Conservation (phyloP, 116 monocot genomes). For the Posidonia oceanica region DNA sequence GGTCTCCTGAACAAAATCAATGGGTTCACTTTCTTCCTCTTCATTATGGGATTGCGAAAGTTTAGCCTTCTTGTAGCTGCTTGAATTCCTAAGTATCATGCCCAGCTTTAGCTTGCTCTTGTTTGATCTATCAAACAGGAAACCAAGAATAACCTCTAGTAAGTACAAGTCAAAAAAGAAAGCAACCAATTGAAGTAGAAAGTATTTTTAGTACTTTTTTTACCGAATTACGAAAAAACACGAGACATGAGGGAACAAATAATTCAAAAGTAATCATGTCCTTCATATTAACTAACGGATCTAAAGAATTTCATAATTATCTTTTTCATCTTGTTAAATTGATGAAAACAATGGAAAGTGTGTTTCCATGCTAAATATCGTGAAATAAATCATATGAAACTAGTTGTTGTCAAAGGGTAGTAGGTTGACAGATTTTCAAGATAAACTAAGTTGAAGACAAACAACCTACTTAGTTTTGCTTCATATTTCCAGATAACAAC, state of each 20-base stretch:
- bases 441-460: not conserved
- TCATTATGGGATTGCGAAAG: constrained; percentile 39
- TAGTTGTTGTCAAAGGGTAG: not conserved
- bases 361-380: not conserved
- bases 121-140: not conserved
- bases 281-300: too few species aligned
- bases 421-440: not conserved
- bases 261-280: not conserved
- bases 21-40: constrained; percentile 30
- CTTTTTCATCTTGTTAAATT: not conserved
- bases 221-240: too few species aligned
- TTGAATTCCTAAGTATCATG: constrained; percentile 38
- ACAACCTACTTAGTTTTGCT: constrained; percentile 1
- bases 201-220: too few species aligned
- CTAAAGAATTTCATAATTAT: not conserved
- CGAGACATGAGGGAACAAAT: not conserved
- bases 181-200: not conserved
- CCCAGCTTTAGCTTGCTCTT: constrained; percentile 15
- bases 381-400: not conserved
- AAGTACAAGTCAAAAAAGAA: not conserved
- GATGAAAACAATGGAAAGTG: not conserved
- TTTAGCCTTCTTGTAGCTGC: constrained; percentile 53
- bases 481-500: constrained; percentile 5
- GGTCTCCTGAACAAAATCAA: constrained; percentile 30
- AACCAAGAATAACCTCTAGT: too few species aligned